phyloP scores from a whole-genome alignment of 192 early-diverging fungal genomes.

The Backusella morwellensis region DNA sequence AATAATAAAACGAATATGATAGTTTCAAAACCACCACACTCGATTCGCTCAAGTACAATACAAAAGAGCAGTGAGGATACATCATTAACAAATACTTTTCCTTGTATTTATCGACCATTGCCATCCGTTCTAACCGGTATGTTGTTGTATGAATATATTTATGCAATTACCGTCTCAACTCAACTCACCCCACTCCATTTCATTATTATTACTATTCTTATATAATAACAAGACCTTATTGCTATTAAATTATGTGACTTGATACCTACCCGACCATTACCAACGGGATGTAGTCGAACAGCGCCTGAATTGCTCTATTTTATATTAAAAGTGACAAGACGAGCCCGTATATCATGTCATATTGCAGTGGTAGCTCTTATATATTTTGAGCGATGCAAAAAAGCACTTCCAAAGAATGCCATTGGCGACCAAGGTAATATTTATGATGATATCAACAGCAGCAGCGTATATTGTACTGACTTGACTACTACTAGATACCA shows the following conservation, averaged over 20 bases:
- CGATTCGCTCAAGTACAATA: background rate
- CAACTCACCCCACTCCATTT: background rate
- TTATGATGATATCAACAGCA: no score
- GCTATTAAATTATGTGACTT: constrained; percentile 29
- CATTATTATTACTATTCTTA: no score
- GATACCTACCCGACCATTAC: constrained; percentile 14
- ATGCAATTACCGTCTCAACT: background rate
- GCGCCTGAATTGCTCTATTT: constrained; percentile 39
- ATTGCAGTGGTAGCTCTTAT: constrained; percentile 37
- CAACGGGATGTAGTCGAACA: constrained; percentile 13
- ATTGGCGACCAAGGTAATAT: constrained; percentile 36
- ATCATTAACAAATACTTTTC: background rate
- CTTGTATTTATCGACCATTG: background rate
- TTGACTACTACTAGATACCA: constrained; percentile 29
- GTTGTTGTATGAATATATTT: background rate
- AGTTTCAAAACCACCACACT: background rate
- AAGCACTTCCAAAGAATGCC: constrained; percentile 30
- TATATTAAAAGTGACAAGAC: constrained; percentile 30
- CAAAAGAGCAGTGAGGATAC: background rate
- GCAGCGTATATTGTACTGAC: background rate
- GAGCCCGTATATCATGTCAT: constrained; percentile 29
- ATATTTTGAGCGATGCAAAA: constrained; percentile 31
- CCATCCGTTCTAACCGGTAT: constrained; percentile 18
- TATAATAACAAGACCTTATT: constrained; percentile 12
- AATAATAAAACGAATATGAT: background rate